Conservation (phyloP, 73 alveolate genomes). For the Symbiodinium pilosum region DNA sequence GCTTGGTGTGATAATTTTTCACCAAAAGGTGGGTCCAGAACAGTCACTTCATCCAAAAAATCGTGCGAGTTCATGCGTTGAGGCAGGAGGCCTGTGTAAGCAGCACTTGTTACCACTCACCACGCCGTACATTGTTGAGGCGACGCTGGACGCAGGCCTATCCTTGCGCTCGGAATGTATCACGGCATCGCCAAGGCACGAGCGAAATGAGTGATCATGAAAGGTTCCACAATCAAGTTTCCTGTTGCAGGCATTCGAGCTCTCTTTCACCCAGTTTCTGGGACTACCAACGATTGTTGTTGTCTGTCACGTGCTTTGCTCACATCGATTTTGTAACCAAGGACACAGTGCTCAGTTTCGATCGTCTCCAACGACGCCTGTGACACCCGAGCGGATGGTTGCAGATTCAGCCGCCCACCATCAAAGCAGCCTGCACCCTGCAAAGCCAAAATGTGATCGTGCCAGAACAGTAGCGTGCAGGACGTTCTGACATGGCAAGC, state of each 20-base stretch:
- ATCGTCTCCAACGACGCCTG: constrained; percentile 64
- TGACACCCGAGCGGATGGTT: constrained; percentile 68
- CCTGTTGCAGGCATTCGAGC: constrained; percentile 86
- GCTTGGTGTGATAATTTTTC: too few relatives aligned
- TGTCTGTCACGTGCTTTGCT: not conserved
- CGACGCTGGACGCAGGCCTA: constrained; percentile 30
- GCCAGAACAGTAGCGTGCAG: too few relatives aligned
- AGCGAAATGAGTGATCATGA: not conserved
- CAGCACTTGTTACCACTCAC: too few relatives aligned
- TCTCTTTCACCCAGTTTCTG: constrained; percentile 62
- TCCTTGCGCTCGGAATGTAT: constrained; percentile 59
- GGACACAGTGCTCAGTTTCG: constrained; percentile 72
- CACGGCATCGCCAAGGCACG: constrained; percentile 71
- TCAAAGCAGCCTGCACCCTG: too few relatives aligned
- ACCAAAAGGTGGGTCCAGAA: too few relatives aligned
- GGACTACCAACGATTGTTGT: not conserved
- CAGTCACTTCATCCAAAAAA: too few relatives aligned
- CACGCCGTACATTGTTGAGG: too few relatives aligned
- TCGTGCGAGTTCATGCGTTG: too few relatives aligned
- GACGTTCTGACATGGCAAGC: too few relatives aligned
- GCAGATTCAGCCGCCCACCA: not conserved
- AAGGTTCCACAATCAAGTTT: too few relatives aligned
- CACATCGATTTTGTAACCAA: not conserved
- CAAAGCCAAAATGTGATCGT: too few relatives aligned
- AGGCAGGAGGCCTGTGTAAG: too few relatives aligned